These are phyloP conservation scores for Talaromyces sp. DNA, from an alignment of 2,329 filamentous ascomycete genomes.

Conservation along the genomic window DNA sequence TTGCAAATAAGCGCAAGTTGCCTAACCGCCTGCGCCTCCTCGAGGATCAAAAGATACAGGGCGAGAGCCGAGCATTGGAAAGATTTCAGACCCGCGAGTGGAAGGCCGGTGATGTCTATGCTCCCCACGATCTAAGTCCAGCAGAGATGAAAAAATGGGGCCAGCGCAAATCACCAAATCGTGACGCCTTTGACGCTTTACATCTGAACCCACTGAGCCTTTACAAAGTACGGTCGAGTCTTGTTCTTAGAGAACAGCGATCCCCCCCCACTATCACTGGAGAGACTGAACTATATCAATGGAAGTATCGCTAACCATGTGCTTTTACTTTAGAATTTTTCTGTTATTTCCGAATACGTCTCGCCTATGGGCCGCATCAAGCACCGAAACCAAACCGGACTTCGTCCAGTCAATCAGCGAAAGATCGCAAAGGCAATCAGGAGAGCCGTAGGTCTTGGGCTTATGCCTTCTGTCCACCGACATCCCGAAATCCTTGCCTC, in stretches of 20 bases:
- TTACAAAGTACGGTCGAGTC: slow-evolving; percentile 70
- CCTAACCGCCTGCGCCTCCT: slow-evolving; percentile 37
- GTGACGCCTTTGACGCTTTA: slow-evolving; percentile 78
- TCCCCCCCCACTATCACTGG: too few species aligned
- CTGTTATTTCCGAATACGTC: slow-evolving; percentile 86
- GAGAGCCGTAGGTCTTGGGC: slow-evolving; percentile 81
- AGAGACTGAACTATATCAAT: background rate
- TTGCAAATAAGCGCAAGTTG: slow-evolving; percentile 25
- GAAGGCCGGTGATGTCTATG: slow-evolving; percentile 80
- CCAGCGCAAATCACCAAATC: slow-evolving; percentile 55
- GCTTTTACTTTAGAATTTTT: slow-evolving; percentile 71
- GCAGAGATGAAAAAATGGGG: slow-evolving; percentile 82
- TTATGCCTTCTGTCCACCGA: slow-evolving; percentile 87
- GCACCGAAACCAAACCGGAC: slow-evolving; percentile 72
- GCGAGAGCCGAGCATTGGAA: slow-evolving; percentile 43
- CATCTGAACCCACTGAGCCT: slow-evolving; percentile 78
- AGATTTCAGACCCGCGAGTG: slow-evolving; percentile 64
- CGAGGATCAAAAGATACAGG: slow-evolving; percentile 39
- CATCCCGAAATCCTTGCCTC: slow-evolving; percentile 77
- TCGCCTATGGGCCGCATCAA: slow-evolving; percentile 83
- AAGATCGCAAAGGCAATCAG: slow-evolving; percentile 91
- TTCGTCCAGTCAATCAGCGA: slow-evolving; percentile 87
- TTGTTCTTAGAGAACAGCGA: too few species aligned
- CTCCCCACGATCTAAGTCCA: slow-evolving; percentile 81
- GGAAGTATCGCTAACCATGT: slow-evolving; percentile 10